Conservation (phyloP, 2,329 filamentous ascomycete genomes). For the Nectriaceae sp. region DNA sequence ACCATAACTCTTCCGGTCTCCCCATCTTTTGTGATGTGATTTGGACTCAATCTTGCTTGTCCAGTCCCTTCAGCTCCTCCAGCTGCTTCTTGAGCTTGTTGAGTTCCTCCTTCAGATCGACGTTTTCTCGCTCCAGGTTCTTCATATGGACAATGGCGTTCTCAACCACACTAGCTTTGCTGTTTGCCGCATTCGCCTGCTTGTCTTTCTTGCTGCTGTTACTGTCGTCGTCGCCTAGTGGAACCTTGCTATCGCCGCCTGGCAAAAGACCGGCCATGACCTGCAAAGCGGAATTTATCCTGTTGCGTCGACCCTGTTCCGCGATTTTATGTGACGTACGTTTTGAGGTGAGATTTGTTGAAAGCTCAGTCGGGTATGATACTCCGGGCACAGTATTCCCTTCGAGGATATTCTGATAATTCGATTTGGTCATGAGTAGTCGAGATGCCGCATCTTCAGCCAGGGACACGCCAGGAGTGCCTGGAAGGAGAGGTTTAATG, state of each 20-base stretch:
- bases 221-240: constrained; percentile 39
- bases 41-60: constrained; percentile 13
- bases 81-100: constrained; percentile 34
- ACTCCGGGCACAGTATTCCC: constrained; percentile 89
- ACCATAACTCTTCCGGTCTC: background rate
- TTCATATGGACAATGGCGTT: constrained; percentile 96
- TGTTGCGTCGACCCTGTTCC: constrained; percentile 91
- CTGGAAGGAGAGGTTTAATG: constrained; percentile 87
- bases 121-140: constrained; percentile 73
- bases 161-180: constrained; percentile 97
- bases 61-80: constrained; percentile 25
- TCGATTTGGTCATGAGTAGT: constrained; percentile 89
- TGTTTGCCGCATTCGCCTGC: constrained; percentile 64
- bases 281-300: constrained; percentile 91
- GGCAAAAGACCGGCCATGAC: constrained; percentile 91
- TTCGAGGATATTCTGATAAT: constrained; percentile 96
- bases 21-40: background rate
- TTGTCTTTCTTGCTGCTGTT: constrained; percentile 53
- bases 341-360: constrained; percentile 93
- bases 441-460: constrained; percentile 66
- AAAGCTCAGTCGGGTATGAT: constrained; percentile 86
- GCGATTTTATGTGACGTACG: constrained; percentile 97
- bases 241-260: constrained; percentile 45
- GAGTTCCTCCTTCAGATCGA: constrained; percentile 65
- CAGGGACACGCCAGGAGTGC: constrained; percentile 47